Evolutionary conservation across 495 filamentous ascomycete species (phyloP).

Genomic region (Geoglossum glabrum): DNA sequence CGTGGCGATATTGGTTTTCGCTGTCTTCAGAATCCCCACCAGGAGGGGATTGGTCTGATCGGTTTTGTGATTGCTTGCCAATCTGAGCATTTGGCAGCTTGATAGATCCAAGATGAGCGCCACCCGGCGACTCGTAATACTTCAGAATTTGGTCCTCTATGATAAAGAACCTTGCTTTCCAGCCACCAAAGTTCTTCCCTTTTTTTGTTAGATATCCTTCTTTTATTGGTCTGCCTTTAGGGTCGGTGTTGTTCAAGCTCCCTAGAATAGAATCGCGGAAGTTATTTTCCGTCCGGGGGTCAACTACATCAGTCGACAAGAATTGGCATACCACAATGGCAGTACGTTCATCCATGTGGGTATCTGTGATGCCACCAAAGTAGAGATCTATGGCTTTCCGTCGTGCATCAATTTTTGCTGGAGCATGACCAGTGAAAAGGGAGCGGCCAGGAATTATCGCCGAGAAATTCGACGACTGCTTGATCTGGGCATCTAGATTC

Average conservation of each 20-base stretch:
- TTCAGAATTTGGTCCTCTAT: conserved; percentile 74
- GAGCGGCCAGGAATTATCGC: conserved; percentile 61
- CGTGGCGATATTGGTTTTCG: conserved; percentile 91
- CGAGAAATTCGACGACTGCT: conserved; percentile 43
- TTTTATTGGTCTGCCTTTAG: conserved; percentile 46
- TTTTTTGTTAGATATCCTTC: conserved; percentile 89
- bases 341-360: conserved; percentile 54
- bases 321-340: conserved; percentile 77
- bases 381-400: conserved; percentile 66
- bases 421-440: conserved; percentile 82
- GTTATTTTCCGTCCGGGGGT: conserved; percentile 41
- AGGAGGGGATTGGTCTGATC: conserved; percentile 38
- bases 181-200: conserved; percentile 97
- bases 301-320: conserved; percentile 67
- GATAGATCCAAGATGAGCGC: conserved; percentile 78
- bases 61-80: conserved; percentile 60
- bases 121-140: conserved; percentile 80
- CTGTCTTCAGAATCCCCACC: conserved; percentile 41
- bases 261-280: not conserved
- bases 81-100: conserved; percentile 83
- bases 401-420: conserved; percentile 80
- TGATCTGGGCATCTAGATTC: conserved; percentile 60
- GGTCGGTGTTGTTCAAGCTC: conserved; percentile 15
- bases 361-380: conserved; percentile 64
- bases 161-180: conserved; percentile 90